Evolutionary conservation across 352 stramenopile genomes (phyloP).

Genomic region (Phytophthora parvispora): DNA sequence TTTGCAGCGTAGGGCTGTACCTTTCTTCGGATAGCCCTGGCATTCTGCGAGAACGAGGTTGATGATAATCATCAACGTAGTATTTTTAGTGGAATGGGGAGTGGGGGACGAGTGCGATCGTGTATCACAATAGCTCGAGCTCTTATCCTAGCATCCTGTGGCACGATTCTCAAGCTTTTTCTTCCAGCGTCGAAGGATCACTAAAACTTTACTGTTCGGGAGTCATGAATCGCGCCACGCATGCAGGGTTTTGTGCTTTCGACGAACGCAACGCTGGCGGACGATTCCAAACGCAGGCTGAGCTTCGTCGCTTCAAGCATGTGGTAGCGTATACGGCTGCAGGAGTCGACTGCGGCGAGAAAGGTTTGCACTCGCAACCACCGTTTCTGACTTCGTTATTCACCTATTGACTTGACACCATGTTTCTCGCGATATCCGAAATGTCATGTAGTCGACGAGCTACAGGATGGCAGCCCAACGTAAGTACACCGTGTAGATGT

Average conservation of each 20-base stretch:
- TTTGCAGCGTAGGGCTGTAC: neutral
- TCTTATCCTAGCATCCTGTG: constrained; percentile 25
- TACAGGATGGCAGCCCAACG: constrained; percentile 54
- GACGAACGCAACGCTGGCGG: constrained; percentile 84
- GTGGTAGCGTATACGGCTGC: constrained; percentile 62
- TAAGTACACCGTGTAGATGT: constrained; percentile 12
- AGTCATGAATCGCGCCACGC: constrained; percentile 67
- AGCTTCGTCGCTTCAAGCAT: constrained; percentile 84
- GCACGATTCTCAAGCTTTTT: neutral
- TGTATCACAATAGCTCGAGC: constrained; percentile 22
- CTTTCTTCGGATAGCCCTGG: neutral
- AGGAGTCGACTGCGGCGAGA: constrained; percentile 66
- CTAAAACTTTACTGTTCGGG: neutral
- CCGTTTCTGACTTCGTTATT: neutral
- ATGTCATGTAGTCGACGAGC: constrained; percentile 50
- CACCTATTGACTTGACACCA: neutral
- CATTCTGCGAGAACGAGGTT: neutral
- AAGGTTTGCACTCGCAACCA: constrained; percentile 35
- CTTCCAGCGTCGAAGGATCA: constrained; percentile 3
- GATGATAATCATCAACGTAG: neutral
- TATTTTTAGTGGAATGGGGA: constrained; percentile 38
- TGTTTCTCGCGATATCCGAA: neutral
- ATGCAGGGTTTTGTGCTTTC: constrained; percentile 78
- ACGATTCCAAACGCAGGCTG: constrained; percentile 77
- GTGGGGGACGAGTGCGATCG: constrained; percentile 14